phyloP scores from a whole-genome alignment of 2,329 filamentous ascomycete species.

The Aspergillus eucalypticola region DNA sequence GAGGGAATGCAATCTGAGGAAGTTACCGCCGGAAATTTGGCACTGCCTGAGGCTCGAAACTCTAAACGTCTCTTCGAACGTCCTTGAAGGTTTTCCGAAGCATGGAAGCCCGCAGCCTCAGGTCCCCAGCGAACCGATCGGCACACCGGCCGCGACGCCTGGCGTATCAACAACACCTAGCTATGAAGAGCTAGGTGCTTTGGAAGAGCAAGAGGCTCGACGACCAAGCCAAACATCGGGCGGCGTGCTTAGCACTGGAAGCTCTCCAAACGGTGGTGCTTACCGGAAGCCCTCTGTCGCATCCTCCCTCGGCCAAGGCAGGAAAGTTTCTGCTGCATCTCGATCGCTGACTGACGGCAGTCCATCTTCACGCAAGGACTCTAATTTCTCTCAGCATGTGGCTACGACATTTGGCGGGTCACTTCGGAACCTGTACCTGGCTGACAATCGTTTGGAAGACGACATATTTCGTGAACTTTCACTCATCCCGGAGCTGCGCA shows the following conservation, averaged over 20 bases:
- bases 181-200: conserved; percentile 72
- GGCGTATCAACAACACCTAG: conserved; percentile 64
- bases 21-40: conserved; percentile 92
- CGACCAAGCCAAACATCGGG: conserved; percentile 83
- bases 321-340: conserved; percentile 82
- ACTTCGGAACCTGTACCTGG: conserved; percentile 79
- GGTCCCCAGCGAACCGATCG: conserved; percentile 54
- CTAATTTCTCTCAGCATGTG: conserved; percentile 75
- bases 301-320: conserved; percentile 74
- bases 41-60: conserved; percentile 87
- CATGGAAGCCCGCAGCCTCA: conserved; percentile 67
- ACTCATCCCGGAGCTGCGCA: conserved; percentile 76
- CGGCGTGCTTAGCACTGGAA: conserved; percentile 72
- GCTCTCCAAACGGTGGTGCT: conserved; percentile 62
- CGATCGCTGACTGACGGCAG: conserved; percentile 62
- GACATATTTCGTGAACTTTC: conserved; percentile 93
- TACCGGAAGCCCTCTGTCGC: conserved; percentile 78
- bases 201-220: conserved; percentile 65
- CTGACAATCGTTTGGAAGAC: conserved; percentile 91
- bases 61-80: conserved; percentile 92
- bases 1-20: conserved; percentile 88
- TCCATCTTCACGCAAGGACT: conserved; percentile 75
- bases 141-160: conserved; percentile 49
- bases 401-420: conserved; percentile 86
- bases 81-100: conserved; percentile 87